A percentile compares a stretch with the other conserved stretches of the same genome.
Evolutionary conservation across 768 basidiomycete species (phyloP).

Genomic region (Baorangia bicolor): DNA sequence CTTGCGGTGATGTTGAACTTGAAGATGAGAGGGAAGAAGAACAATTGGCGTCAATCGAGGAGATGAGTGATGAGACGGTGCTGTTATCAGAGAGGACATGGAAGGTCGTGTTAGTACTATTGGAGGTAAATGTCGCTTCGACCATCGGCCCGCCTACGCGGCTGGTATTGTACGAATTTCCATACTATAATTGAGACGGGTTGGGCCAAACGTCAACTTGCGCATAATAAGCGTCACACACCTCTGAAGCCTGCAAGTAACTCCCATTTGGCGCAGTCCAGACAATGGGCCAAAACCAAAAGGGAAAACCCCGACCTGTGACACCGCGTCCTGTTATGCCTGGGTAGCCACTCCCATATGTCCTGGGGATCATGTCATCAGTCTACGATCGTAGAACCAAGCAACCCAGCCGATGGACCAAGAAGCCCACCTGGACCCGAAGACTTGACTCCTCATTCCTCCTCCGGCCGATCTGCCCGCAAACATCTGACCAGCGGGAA

Average conservation of each 20-base stretch:
- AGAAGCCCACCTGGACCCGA: constrained; percentile 41
- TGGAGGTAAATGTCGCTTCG: constrained; percentile 42
- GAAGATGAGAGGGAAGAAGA: constrained; percentile 36
- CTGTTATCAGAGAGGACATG: constrained; percentile 49
- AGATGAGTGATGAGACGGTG: constrained; percentile 44
- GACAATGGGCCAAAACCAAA: constrained; percentile 63
- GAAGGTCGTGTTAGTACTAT: constrained; percentile 40
- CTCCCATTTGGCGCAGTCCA: constrained; percentile 40
- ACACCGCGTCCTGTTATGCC: constrained; percentile 47
- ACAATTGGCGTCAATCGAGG: constrained; percentile 44
- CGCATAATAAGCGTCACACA: constrained; percentile 12
- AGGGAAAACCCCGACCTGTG: constrained; percentile 53
- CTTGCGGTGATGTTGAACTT: constrained; percentile 30
- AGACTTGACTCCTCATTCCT: constrained; percentile 44
- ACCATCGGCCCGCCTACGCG: constrained; percentile 49
- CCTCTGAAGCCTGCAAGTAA: constrained; percentile 44
- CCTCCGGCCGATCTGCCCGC: constrained; percentile 53
- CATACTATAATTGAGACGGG: constrained; percentile 41
- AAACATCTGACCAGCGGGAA: constrained; percentile 46
- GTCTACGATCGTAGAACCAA: not conserved
- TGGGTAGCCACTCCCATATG: constrained; percentile 67
- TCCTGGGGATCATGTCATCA: constrained; percentile 30
- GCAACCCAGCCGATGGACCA: not conserved
- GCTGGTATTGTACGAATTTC: constrained; percentile 41
- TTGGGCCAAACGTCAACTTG: not conserved